Conservation (phyloP, 2,329 filamentous ascomycete genomes). For the Pseudovirgaria hyperparasitica region DNA sequence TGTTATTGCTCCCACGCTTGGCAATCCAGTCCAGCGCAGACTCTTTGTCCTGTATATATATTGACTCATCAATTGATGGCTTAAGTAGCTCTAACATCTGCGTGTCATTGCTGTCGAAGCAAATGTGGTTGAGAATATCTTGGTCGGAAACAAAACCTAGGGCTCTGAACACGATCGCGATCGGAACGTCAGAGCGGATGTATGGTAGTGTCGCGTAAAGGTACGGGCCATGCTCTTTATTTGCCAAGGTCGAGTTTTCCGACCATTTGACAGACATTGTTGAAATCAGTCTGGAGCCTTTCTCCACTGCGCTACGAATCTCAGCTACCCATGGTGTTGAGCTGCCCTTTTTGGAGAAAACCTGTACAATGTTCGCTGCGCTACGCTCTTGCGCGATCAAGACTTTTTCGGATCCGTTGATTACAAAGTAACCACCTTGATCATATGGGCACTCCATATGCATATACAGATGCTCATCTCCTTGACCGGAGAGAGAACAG, state of each 20-base stretch:
- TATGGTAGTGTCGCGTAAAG: constrained; percentile 89
- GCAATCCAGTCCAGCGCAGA: constrained; percentile 92
- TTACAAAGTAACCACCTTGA: constrained; percentile 96
- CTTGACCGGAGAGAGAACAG: constrained; percentile 73
- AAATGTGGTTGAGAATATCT: constrained; percentile 95
- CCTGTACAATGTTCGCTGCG: constrained; percentile 96
- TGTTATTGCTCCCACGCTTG: constrained; percentile 71
- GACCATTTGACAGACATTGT: constrained; percentile 85
- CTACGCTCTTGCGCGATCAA: constrained; percentile 95
- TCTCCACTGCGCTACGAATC: constrained; percentile 91
- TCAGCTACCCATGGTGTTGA: constrained; percentile 89
- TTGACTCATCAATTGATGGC: constrained; percentile 92
- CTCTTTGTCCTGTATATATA: constrained; percentile 90
- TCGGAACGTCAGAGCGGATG: constrained; percentile 84
- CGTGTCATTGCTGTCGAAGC: constrained; percentile 87
- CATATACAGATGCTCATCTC: constrained; percentile 75
- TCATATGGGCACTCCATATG: constrained; percentile 97
- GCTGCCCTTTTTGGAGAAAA: constrained; percentile 97
- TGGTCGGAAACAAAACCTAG: constrained; percentile 94
- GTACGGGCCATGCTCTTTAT: constrained; percentile 71
- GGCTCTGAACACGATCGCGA: constrained; percentile 90
- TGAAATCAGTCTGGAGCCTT: constrained; percentile 87
- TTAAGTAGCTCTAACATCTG: constrained; percentile 97
- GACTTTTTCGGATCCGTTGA: constrained; percentile 98
- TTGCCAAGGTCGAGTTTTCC: constrained; percentile 68